Evolutionary conservation across 495 filamentous ascomycete species (phyloP).

Genomic region (Aspergillus mulundensis): DNA sequence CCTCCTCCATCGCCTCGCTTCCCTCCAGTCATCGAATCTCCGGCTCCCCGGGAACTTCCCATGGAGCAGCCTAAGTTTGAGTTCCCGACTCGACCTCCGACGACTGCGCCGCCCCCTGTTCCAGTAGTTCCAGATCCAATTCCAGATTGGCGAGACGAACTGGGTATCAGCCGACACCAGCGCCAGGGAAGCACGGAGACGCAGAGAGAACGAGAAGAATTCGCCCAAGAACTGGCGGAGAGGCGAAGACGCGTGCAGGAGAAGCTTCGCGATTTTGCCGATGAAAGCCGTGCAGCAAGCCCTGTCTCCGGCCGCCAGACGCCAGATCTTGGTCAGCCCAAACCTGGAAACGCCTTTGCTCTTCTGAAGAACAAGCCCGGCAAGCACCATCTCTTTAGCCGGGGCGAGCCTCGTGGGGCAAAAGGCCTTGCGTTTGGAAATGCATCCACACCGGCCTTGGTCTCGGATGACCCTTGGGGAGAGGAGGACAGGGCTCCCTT

Average conservation of each 20-base stretch:
- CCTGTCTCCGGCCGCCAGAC: conserved; percentile 44
- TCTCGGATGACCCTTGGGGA: conserved; percentile 40
- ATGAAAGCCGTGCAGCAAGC: conserved; percentile 58
- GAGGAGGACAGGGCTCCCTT: conserved; percentile 38
- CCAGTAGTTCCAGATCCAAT: conserved; percentile 30
- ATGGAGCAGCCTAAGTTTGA: background rate
- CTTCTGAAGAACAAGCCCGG: conserved; percentile 66
- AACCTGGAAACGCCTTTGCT: conserved; percentile 57
- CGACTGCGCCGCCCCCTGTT: background rate
- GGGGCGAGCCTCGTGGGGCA: conserved; percentile 57
- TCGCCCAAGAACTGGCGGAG: conserved; percentile 74
- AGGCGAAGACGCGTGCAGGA: conserved; percentile 75
- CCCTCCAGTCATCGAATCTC: conserved; percentile 11
- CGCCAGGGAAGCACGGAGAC: conserved; percentile 57
- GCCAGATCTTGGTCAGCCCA: conserved; percentile 34
- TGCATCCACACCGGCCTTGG: conserved; percentile 47
- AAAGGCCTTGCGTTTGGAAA: conserved; percentile 67
- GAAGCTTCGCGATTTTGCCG: conserved; percentile 68
- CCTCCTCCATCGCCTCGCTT: conserved; percentile 44
- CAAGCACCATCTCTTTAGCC: conserved; percentile 53
- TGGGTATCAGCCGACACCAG: conserved; percentile 33
- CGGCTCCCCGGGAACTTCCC: background rate
- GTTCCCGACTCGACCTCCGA: conserved; percentile 6
- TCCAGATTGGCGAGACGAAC: conserved; percentile 34
- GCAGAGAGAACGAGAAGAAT: conserved; percentile 67